Evolutionary conservation across 768 basidiomycete genomes (phyloP).

Genomic region (Coprinopsis strossmayeri): DNA sequence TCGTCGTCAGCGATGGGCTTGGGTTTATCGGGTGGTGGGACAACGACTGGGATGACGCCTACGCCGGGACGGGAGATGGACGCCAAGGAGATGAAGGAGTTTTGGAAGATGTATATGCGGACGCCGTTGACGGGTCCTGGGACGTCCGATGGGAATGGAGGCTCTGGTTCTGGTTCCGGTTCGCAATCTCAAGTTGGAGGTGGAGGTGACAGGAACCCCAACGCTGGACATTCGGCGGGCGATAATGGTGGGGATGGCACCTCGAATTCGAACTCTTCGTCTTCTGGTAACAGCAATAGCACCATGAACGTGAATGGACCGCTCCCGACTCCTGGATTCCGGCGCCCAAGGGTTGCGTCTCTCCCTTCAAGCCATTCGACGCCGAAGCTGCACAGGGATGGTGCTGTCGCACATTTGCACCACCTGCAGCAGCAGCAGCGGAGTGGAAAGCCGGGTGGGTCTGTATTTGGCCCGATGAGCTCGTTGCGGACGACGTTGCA

Average conservation of each 20-base stretch:
- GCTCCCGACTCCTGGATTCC: slow-evolving; percentile 11
- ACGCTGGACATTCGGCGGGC: background rate
- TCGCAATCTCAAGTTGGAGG: too few species aligned
- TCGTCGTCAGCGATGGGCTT: background rate
- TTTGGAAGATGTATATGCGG: slow-evolving; percentile 71
- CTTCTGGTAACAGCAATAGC: slow-evolving; percentile 6
- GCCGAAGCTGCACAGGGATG: slow-evolving; percentile 35
- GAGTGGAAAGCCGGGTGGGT: background rate
- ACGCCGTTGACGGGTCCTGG: slow-evolving; percentile 48
- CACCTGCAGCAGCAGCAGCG: slow-evolving; percentile 12
- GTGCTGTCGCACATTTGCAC: slow-evolving; percentile 9
- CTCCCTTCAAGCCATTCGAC: slow-evolving; percentile 59
- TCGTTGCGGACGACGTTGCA: slow-evolving; percentile 36
- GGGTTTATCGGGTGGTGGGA: background rate
- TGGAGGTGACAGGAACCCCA: background rate
- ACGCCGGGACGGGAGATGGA: slow-evolving; percentile 21
- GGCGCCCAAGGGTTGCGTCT: slow-evolving; percentile 57
- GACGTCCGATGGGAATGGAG: slow-evolving; percentile 12
- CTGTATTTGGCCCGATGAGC: slow-evolving; percentile 13
- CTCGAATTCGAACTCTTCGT: slow-evolving; percentile 5
- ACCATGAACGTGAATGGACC: background rate
- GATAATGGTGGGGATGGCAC: slow-evolving; percentile 3
- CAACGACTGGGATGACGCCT: slow-evolving; percentile 4
- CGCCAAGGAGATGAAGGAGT: slow-evolving; percentile 50
- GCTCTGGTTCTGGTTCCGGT: too few species aligned